Percentiles rank a stretch among this genome's conserved stretches.
Evolutionary conservation across 768 basidiomycete species (phyloP).

Genomic region (Terana coerulea): DNA sequence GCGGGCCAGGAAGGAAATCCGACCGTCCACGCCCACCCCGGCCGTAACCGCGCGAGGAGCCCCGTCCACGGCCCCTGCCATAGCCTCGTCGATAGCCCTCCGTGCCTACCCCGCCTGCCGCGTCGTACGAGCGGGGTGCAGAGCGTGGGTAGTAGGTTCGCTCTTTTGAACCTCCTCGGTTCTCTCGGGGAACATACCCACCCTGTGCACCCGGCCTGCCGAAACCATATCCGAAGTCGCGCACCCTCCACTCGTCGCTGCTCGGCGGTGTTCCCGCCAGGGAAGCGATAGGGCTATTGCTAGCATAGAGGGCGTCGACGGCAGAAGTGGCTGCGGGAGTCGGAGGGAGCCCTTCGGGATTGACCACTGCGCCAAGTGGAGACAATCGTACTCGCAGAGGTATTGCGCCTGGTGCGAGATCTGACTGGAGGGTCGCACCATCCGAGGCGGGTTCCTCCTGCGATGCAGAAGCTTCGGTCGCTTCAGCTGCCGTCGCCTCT

Average conservation of each 20-base stretch:
- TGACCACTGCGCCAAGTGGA: not conserved
- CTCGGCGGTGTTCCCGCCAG: not conserved
- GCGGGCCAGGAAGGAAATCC: slow-evolving; percentile 6
- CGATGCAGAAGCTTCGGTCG: not conserved
- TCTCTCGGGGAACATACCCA: not conserved
- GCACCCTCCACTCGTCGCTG: slow-evolving; percentile 1
- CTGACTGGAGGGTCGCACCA: not conserved
- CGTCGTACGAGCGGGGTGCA: slow-evolving; percentile 30
- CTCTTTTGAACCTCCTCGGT: slow-evolving; percentile 1
- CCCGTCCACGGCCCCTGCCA: slow-evolving; percentile 31
- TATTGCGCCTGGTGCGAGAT: not conserved
- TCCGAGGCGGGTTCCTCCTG: not conserved
- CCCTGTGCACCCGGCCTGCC: not conserved
- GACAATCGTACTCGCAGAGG: slow-evolving; percentile 7
- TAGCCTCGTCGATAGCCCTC: slow-evolving; percentile 33
- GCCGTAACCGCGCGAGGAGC: slow-evolving; percentile 26
- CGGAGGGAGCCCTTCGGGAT: slow-evolving; percentile 2
- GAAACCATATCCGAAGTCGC: slow-evolving; percentile 5
- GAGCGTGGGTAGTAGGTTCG: slow-evolving; percentile 24
- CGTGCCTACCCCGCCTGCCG: too few species aligned
- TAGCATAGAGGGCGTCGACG: not conserved
- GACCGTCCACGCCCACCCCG: slow-evolving; percentile 27
- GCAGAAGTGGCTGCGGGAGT: slow-evolving; percentile 6
- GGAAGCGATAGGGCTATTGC: not conserved
- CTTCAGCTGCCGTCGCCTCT: not conserved